A percentile compares a stretch with the other conserved stretches of the same genome.
These are phyloP conservation scores for Sarocladiaceae sp. DNA, from an alignment of 2,329 filamentous ascomycete genomes.

Conservation along the genomic window DNA sequence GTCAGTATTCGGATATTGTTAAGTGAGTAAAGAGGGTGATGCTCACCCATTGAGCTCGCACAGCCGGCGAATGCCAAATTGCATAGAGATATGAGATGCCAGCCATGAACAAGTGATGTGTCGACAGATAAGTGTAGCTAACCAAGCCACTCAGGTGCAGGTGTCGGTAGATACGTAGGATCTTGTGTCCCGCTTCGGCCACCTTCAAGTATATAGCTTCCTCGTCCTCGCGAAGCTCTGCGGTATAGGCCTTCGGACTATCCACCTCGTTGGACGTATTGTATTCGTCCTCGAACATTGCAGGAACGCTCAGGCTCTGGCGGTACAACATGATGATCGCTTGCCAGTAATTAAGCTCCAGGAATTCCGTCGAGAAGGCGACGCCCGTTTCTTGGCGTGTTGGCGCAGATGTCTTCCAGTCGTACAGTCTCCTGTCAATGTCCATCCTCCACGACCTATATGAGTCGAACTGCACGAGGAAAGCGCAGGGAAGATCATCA, in stretches of 20 bases:
- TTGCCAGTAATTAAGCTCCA: constrained; percentile 97
- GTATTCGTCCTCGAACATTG: constrained; percentile 75
- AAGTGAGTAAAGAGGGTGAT: background rate
- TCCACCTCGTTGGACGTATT: constrained; percentile 59
- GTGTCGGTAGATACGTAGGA: constrained; percentile 83
- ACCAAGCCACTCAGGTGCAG: constrained; percentile 82
- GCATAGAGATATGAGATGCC: constrained; percentile 95
- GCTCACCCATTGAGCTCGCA: constrained; percentile 72
- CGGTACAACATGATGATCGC: constrained; percentile 93
- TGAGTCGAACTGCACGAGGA: constrained; percentile 73
- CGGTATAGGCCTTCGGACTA: constrained; percentile 53
- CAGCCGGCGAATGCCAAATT: constrained; percentile 90
- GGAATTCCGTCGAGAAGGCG: constrained; percentile 79
- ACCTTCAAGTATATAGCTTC: constrained; percentile 91
- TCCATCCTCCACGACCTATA: constrained; percentile 86
- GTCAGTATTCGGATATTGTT: background rate
- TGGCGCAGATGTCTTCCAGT: constrained; percentile 83
- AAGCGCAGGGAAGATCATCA: constrained; percentile 74
- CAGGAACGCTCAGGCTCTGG: constrained; percentile 80
- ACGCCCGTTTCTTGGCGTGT: constrained; percentile 76
- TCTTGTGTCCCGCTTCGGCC: constrained; percentile 89
- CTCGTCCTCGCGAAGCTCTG: constrained; percentile 69
- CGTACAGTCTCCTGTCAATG: constrained; percentile 72
- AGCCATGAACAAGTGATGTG: constrained; percentile 95
- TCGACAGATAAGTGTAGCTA: constrained; percentile 93